A percentile compares a stretch with the other conserved stretches of the same genome.
Conservation (phyloP, 495 filamentous ascomycete species). For the Talaromyces liani region DNA sequence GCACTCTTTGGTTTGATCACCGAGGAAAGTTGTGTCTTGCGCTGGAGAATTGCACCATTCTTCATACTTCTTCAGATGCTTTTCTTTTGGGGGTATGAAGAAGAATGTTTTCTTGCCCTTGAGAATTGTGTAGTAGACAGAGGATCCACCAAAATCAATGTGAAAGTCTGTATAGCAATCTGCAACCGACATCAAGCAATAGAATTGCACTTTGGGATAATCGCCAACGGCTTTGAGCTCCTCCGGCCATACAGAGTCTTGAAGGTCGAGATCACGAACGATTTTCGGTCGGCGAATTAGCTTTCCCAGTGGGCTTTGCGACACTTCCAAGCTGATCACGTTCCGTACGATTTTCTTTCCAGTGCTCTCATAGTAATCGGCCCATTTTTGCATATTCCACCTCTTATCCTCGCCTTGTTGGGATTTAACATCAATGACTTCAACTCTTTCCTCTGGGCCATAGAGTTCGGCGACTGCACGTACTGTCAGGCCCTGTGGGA, state of each 20-base stretch:
- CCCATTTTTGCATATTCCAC: slow-evolving; percentile 68
- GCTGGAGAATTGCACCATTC: slow-evolving; percentile 68
- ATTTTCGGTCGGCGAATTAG: slow-evolving; percentile 62
- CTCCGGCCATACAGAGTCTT: slow-evolving; percentile 64
- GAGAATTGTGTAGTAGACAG: slow-evolving; percentile 71
- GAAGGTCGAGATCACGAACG: slow-evolving; percentile 64
- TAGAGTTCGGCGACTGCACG: slow-evolving; percentile 59
- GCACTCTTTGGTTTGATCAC: slow-evolving; percentile 64
- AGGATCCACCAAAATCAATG: slow-evolving; percentile 74
- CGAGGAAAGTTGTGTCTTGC: slow-evolving; percentile 64
- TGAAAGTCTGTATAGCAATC: slow-evolving; percentile 78
- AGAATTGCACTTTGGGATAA: slow-evolving; percentile 60
- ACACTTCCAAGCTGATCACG: slow-evolving; percentile 72
- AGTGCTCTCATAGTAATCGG: slow-evolving; percentile 65
- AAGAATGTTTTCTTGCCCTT: slow-evolving; percentile 74
- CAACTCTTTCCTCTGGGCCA: slow-evolving; percentile 56
- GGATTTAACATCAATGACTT: slow-evolving; percentile 71
- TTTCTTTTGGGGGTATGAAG: slow-evolving; percentile 68
- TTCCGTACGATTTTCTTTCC: slow-evolving; percentile 61
- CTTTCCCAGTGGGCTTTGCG: slow-evolving; percentile 56
- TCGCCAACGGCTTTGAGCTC: slow-evolving; percentile 51
- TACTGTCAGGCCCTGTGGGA: slow-evolving; percentile 61
- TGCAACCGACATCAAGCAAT: slow-evolving; percentile 72
- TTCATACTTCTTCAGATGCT: slow-evolving; percentile 70
- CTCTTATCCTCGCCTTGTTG: slow-evolving; percentile 61